These are phyloP conservation scores for Leptosphaerulina australis DNA, from an alignment of 2,329 filamentous ascomycete species.

Conservation along the genomic window DNA sequence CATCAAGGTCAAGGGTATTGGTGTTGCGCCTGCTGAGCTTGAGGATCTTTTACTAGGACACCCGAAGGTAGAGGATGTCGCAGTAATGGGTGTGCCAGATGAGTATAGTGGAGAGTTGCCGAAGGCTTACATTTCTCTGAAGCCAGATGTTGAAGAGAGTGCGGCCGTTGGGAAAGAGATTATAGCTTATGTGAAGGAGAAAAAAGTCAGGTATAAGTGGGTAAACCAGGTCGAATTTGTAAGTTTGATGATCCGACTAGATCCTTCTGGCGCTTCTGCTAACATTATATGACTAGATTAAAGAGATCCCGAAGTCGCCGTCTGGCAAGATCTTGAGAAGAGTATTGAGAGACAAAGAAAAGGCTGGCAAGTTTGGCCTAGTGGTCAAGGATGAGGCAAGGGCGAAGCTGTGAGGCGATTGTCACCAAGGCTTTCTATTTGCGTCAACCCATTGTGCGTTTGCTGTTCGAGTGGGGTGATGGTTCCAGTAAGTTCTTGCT, in stretches of 20 bases:
- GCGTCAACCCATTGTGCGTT: neutral
- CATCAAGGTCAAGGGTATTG: constrained; percentile 70
- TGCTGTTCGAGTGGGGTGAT: neutral
- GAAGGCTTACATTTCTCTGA: constrained; percentile 53
- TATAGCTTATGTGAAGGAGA: constrained; percentile 51
- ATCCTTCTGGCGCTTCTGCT: neutral
- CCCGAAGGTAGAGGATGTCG: constrained; percentile 61
- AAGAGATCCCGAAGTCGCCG: constrained; percentile 53
- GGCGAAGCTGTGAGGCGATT: constrained; percentile 50
- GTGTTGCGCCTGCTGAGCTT: constrained; percentile 67
- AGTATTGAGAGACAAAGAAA: constrained; percentile 52
- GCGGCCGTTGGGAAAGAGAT: constrained; percentile 50
- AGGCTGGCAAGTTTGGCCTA: constrained; percentile 27
- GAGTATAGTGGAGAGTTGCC: constrained; percentile 59
- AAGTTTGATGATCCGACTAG: neutral
- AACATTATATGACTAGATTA: neutral
- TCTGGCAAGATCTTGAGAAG: constrained; percentile 57
- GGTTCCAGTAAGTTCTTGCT: neutral
- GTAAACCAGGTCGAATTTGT: constrained; percentile 54
- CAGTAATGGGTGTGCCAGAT: constrained; percentile 60
- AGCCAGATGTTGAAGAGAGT: constrained; percentile 40
- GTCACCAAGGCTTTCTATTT: neutral
- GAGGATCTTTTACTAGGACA: constrained; percentile 68
- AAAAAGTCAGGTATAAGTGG: constrained; percentile 56
- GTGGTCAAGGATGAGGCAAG: constrained; percentile 31